Evolutionary conservation across 2,329 filamentous ascomycete genomes (phyloP), one percentile per base, ranked within the genome.

Genomic region (Ophiocordyceps australis): DNA sequence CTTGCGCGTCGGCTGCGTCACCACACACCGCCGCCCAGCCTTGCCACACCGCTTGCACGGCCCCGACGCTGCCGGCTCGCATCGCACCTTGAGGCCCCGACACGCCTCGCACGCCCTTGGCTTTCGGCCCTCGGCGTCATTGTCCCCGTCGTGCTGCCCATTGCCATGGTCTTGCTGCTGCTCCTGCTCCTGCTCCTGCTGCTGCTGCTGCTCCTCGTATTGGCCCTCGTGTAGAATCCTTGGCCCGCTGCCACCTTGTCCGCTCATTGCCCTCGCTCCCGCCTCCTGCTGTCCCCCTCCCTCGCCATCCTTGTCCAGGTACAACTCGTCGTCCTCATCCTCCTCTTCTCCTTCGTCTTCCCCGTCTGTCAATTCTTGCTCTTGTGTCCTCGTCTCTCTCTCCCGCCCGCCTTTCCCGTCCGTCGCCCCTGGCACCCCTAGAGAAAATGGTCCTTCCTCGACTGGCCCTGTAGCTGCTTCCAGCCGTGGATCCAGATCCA

Each of bases 11-110:
- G 65, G 80, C 34, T 72, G 68, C 1, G 81, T 91, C 33, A 85
- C 74, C 21, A 85, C 55, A 43, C 83, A 92, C 34, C 61, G 60
- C 20, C 82, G 61, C n/a, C 72, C 69, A 3, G 81, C 78, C 52
- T 91, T 92, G 26, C 67, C 65, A 46, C 83, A 93, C 35, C 83
- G 67, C 45, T 66, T 71, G 46, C 76, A 82, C 4, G 74, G 62
- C 5, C 70, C 70, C 14, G 74, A 65, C 4, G 56, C 55, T 36
- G 83, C 75, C 14, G 77, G 74, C 42, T 92, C 82, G 52, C 83
- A 93, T 36, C 81, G 76, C 31, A 92, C 83, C 47, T 83, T 83
- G 26, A 83, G 56, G 14, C 71, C 68, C 23, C 77, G 70, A 42
- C 77, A 83, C 3, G 74, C 70, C 44, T 83, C 77, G 47, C 77